These are phyloP conservation scores for Saksenaea oblongispora DNA, from an alignment of 371 early-diverging fungal genomes.

Conservation along the genomic window DNA sequence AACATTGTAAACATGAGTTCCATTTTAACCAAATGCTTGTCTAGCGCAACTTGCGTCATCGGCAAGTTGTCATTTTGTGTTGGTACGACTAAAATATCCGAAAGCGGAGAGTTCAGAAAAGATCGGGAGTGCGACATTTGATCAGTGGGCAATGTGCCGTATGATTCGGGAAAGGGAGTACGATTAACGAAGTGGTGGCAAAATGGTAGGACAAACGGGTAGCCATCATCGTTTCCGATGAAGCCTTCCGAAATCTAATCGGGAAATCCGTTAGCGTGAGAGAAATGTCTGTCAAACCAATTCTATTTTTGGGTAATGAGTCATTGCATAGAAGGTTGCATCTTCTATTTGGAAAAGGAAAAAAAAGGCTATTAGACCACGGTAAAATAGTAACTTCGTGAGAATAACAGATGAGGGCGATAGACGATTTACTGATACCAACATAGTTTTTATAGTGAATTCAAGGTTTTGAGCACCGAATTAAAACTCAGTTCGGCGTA, in stretches of 20 bases:
- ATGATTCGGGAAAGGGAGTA: background rate
- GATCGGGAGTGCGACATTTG: no score
- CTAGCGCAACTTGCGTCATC: no score
- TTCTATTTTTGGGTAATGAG: background rate
- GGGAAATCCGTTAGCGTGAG: constrained; percentile 4
- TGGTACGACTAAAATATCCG: no score
- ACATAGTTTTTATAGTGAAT: background rate
- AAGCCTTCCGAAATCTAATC: constrained; percentile 4
- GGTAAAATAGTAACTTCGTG: background rate
- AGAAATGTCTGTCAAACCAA: constrained; percentile 2
- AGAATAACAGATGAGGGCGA: background rate
- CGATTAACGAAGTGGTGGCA: background rate
- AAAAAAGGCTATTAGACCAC: background rate
- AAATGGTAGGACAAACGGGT: constrained; percentile 2
- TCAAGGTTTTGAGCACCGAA: no score
- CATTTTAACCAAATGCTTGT: no score
- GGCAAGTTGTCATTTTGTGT: no score
- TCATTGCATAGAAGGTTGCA: constrained; percentile 1
- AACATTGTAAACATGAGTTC: no score
- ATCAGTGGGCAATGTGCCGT: no score
- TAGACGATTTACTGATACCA: constrained; percentile 1
- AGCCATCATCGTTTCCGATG: constrained; percentile 2
- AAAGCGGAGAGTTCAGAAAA: no score
- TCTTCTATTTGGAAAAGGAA: constrained; percentile 1
- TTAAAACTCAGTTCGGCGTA: no score